Evolutionary conservation across 2,329 filamentous ascomycete genomes (phyloP).

Genomic region (Trichoderma citrinoviride): DNA sequence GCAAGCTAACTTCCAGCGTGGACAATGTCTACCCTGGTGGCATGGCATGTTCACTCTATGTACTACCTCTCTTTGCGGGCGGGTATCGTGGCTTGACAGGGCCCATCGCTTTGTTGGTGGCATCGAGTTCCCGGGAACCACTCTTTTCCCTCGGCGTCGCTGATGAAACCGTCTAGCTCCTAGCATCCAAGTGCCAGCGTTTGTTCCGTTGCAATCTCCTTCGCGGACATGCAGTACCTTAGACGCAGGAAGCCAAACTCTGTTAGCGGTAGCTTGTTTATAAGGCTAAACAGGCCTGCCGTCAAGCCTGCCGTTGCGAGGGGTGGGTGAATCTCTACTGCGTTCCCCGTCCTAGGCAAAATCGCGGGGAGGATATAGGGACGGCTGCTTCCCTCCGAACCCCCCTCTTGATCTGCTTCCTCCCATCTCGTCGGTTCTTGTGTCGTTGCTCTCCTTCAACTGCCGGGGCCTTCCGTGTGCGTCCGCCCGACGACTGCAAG

Average conservation of each 20-base stretch:
- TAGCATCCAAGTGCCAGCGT: neutral
- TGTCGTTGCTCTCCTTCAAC: neutral
- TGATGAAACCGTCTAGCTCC: conserved; percentile 15
- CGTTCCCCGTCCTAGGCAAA: neutral
- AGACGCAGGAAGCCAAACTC: conserved; percentile 1
- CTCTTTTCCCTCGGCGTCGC: conserved; percentile 4
- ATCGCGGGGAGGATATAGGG: neutral
- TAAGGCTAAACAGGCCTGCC: conserved; percentile 10
- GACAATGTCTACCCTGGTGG: neutral
- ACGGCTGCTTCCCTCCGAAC: neutral
- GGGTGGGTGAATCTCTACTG: neutral
- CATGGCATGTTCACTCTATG: neutral
- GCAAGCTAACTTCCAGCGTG: neutral
- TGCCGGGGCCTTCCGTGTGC: neutral
- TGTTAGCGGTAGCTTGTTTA: conserved; percentile 11
- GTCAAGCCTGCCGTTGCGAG: neutral
- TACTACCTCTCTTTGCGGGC: neutral
- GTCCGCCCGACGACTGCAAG: neutral
- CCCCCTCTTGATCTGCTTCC: neutral
- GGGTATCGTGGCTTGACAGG: conserved; percentile 3
- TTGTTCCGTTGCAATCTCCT: conserved; percentile 5
- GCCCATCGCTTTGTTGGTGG: neutral
- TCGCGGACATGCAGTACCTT: conserved; percentile 3
- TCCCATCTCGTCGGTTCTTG: neutral
- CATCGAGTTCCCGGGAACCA: neutral